Base-by-base conservation (phyloP, 2,329 filamentous ascomycete genomes). In the Tricladium varicosporioides region DNA sequence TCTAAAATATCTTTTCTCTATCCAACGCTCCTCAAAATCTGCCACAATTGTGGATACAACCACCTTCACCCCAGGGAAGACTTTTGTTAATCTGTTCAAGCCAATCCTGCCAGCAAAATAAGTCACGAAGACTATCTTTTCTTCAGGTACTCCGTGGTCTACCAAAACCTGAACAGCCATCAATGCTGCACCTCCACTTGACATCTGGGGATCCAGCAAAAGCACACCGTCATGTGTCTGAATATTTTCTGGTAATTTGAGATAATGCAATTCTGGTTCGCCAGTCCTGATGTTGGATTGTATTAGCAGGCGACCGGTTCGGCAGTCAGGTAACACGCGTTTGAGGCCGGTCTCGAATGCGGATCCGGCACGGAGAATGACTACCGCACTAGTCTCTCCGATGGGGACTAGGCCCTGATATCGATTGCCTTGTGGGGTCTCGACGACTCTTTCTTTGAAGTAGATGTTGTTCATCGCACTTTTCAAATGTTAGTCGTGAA, bases 91-190 rank as follows among this genome's bases (percentile, higher is more conserved):
- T 61, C 94, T 81, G 69, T 94, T 91, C 60, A 97, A 72, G 0
- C 92, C 94, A 65, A 90, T 84, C 63, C 86, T 86, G 8, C 93
- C 93, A 2, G 92, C 93, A 63, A 91, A 88, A 70, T 95, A 97
- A 2, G 93, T 96, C 42, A 96, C 92, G 71, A 97, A 87, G 33
- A 97, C 90, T 63, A 99, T 96, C 63, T 81, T 87, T 47, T 91
- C 83, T 69, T 94, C 87, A 5, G 84, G 76, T 5, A 97, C 92
- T 10, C 94, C 94, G 69, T 97, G 92, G 71, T 99, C 94, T 14
- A 96, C 85, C 53, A 99, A 77, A n/a, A 97, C 91, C 69, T 94
- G 89, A 44, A 97, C 92, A 0, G 94, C 92, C 94, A 99, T 99
- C 57, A 99, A 76, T 1, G 84, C 84, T 14, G 85, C 83, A 36